Evolutionary conservation across 164 flowering plant genomes (phyloP), one percentile per base, ranked within the genome.

Genomic region (Warburgia ugandensis): DNA sequence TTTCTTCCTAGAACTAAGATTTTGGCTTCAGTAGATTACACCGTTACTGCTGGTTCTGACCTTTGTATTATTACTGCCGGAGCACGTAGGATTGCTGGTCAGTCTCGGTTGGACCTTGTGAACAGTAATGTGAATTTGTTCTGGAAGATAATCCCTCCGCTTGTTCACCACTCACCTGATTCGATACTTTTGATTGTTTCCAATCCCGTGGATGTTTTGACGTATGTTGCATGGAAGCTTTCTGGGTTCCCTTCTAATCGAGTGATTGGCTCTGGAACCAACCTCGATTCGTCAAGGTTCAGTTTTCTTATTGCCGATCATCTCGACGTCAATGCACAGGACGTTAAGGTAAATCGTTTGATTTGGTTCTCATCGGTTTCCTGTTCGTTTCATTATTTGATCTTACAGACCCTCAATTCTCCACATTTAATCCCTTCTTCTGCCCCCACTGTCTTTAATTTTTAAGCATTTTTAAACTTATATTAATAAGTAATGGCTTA

Each of bases 31-130:
- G 69, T 62, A 7, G 92, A 86, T 65, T 76, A 70, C 69, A 27
- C 74, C 45, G 66, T 68, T 49, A 79, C 92, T 20, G 73, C 67
- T 11, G 76, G 67, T n/a, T 86, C 95, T 32, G 92, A 86, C 52
- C 81, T 83, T 35, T 77, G 85, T 63, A 81, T 86, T 50, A 75
- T 86, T 52, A 83, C 95, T 6, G 95, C 95, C 41, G 95, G 91
- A 0, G 92, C 84, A 1, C 67, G 89, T 0, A 91, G 81, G 83
- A 72, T 52, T 45, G 49, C 76, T 6, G 88, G 80, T 0, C 86
- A 86, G 74, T 77, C 86, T 11, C 63, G 92, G 70, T 65, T 83
- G 46, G 77, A 79, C 55, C 62, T 86, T 33, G 27, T 86, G 23
- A 78, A 86, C 45, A 64, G 92, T 61, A 86, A 86, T 39, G 75